Conservation (phyloP, 352 stramenopile genomes). For the Globisporangium sylvaticum region DNA sequence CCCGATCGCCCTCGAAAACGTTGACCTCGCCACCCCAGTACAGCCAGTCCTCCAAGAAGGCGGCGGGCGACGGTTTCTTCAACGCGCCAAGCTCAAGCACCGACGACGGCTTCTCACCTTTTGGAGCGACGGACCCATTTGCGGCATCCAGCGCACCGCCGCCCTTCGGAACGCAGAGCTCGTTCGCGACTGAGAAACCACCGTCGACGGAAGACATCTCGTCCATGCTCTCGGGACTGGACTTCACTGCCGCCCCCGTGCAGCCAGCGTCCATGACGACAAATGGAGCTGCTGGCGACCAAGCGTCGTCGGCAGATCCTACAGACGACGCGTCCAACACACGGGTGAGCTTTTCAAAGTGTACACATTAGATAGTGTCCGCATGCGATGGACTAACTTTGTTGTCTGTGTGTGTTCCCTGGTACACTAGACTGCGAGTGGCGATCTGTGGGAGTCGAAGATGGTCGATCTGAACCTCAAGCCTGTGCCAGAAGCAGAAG, state of each 20-base stretch:
- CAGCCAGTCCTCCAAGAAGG: conserved; percentile 3
- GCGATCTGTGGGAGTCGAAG: conserved; percentile 66
- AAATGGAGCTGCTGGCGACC: conserved; percentile 9
- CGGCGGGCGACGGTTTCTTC: conserved; percentile 6
- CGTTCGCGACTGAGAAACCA: conserved; percentile 12
- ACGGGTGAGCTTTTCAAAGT: conserved; percentile 14
- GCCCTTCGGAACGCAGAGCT: neutral
- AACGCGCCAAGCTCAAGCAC: neutral
- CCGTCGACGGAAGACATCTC: conserved; percentile 47
- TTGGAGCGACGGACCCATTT: conserved; percentile 13
- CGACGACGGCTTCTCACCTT: conserved; percentile 13
- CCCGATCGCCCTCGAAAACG: conserved; percentile 10
- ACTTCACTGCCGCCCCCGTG: conserved; percentile 55
- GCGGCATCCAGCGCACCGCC: conserved; percentile 8
- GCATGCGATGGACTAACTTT: neutral
- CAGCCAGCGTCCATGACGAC: conserved; percentile 23
- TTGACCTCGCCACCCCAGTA: conserved; percentile 4
- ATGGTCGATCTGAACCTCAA: conserved; percentile 81
- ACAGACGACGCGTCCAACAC: conserved; percentile 27
- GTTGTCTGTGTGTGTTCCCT: neutral
- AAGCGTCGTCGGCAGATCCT: conserved; percentile 20
- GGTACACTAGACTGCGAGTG: conserved; percentile 27
- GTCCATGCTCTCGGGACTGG: conserved; percentile 71
- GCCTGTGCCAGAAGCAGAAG: conserved; percentile 34
- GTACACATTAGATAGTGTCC: neutral